phyloP scores from a whole-genome alignment of 2,329 filamentous ascomycete genomes.

The Pseudopyricularia cyperi region DNA sequence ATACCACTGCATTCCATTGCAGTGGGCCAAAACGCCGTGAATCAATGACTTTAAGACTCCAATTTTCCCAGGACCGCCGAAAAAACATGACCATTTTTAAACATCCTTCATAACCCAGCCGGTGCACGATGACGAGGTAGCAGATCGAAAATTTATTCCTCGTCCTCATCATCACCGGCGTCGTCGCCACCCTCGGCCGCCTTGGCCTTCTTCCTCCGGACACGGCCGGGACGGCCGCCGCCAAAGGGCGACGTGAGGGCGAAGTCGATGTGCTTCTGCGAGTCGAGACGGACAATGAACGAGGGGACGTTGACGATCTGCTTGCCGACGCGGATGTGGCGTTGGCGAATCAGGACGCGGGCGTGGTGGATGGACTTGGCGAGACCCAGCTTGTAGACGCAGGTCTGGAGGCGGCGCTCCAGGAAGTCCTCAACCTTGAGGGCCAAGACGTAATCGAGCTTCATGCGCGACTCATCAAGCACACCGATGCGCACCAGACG shows the following conservation, averaged over 20 bases:
- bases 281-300: slow-evolving; percentile 99
- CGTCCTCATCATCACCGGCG: slow-evolving; percentile 76
- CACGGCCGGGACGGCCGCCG: slow-evolving; percentile 92
- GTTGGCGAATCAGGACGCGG: slow-evolving; percentile 98
- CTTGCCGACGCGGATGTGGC: slow-evolving; percentile 99
- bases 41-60: slow-evolving; percentile 1
- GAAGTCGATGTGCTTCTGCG: slow-evolving; percentile 99
- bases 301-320: slow-evolving; percentile 99
- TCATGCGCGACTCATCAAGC: slow-evolving; percentile 99
- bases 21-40: slow-evolving; percentile 4
- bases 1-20: slow-evolving; percentile 1
- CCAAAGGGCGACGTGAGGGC: slow-evolving; percentile 94
- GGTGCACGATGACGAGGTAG: slow-evolving; percentile 5
- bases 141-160: slow-evolving; percentile 37
- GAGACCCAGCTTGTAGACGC: slow-evolving; percentile 99
- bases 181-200: slow-evolving; percentile 77
- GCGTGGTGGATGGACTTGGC: slow-evolving; percentile 99
- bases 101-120: slow-evolving; percentile 10
- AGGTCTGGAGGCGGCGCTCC: slow-evolving; percentile 98
- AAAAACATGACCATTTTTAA: slow-evolving; percentile 5
- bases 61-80: slow-evolving; percentile 2
- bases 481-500: slow-evolving; percentile 99
- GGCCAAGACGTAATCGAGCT: slow-evolving; percentile 99
- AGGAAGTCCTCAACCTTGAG: slow-evolving; percentile 99
- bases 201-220: slow-evolving; percentile 99